phyloP scores from a whole-genome alignment of 495 filamentous ascomycete species.

The Collariella sp. region DNA sequence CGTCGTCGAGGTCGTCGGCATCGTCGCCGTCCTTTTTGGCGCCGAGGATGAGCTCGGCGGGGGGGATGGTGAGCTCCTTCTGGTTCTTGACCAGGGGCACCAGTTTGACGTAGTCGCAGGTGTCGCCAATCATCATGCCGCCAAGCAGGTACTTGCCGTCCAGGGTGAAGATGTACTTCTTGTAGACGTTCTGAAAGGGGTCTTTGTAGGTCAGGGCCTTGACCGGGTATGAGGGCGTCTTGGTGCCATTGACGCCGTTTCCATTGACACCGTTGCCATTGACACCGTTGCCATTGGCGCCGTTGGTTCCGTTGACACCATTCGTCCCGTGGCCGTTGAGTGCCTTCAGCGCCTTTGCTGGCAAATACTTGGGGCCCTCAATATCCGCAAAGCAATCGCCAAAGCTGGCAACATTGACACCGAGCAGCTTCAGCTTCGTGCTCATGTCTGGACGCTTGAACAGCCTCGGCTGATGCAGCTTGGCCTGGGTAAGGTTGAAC shows the following conservation, averaged over 20 bases:
- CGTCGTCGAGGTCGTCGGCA: slow-evolving; percentile 51
- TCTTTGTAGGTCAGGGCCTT: slow-evolving; percentile 90
- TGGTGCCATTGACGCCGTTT: slow-evolving; percentile 28
- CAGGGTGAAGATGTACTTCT: slow-evolving; percentile 89
- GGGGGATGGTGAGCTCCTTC: slow-evolving; percentile 73
- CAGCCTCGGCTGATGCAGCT: slow-evolving; percentile 54
- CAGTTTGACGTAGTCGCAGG: slow-evolving; percentile 85
- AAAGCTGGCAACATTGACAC: slow-evolving; percentile 91
- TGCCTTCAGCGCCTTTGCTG: slow-evolving; percentile 39
- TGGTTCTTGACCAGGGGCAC: slow-evolving; percentile 90
- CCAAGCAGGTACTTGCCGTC: slow-evolving; percentile 91
- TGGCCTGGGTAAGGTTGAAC: slow-evolving; percentile 87
- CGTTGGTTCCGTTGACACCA: slow-evolving; percentile 39
- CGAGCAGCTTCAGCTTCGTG: slow-evolving; percentile 88
- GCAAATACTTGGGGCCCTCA: slow-evolving; percentile 71
- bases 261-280: slow-evolving; percentile 33
- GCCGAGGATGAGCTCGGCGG: slow-evolving; percentile 84
- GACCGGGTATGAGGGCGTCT: slow-evolving; percentile 49
- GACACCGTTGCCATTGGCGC: slow-evolving; percentile 37
- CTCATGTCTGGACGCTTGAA: slow-evolving; percentile 87
- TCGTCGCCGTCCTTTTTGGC: slow-evolving; percentile 65
- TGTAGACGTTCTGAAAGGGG: slow-evolving; percentile 89
- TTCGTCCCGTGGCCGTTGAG: slow-evolving; percentile 41
- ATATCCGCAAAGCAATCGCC: slow-evolving; percentile 95
- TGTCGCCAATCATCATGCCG: slow-evolving; percentile 98